These are phyloP conservation scores for Lasiosphaeria hispida DNA, from an alignment of 495 filamentous ascomycete species.

Conservation along the genomic window DNA sequence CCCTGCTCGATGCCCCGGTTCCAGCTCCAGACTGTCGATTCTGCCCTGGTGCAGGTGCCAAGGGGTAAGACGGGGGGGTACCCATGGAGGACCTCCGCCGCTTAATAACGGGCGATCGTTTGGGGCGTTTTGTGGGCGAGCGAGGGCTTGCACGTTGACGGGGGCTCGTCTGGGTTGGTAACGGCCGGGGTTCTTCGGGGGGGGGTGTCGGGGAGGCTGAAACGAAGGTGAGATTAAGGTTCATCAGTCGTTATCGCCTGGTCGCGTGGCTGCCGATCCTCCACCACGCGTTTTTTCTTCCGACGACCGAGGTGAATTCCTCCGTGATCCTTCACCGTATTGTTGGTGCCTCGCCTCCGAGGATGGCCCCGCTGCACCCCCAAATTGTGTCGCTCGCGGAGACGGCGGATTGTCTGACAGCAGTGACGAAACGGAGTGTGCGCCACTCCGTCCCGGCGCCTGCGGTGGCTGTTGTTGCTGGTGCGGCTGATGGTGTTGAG, in stretches of 20 bases:
- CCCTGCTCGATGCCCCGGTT: not conserved
- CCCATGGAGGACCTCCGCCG: slow-evolving; percentile 7
- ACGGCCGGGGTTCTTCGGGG: too few species aligned
- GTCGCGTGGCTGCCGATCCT: slow-evolving; percentile 38
- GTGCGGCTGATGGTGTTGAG: slow-evolving; percentile 14
- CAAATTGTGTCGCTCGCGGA: slow-evolving; percentile 28
- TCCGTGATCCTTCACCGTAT: slow-evolving; percentile 22
- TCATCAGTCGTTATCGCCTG: slow-evolving; percentile 33
- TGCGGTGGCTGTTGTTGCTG: slow-evolving; percentile 19
- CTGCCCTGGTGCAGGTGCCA: not conserved
- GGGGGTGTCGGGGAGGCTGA: slow-evolving; percentile 29
- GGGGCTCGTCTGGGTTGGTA: slow-evolving; percentile 5
- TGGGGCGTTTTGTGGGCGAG: not conserved
- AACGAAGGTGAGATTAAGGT: slow-evolving; percentile 40
- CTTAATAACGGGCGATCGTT: slow-evolving; percentile 14
- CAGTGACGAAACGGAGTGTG: slow-evolving; percentile 49
- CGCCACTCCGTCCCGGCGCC: slow-evolving; percentile 29
- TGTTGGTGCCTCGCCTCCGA: slow-evolving; percentile 29
- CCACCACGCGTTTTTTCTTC: slow-evolving; percentile 32
- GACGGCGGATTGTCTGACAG: slow-evolving; percentile 44
- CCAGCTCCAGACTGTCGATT: slow-evolving; percentile 1
- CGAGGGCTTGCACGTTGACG: not conserved
- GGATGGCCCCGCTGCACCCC: slow-evolving; percentile 18
- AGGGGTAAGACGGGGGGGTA: not conserved
- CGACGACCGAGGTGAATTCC: slow-evolving; percentile 23